Conservation (phyloP, 148 eudicot genomes). For the Chenopodium formosanum region DNA sequence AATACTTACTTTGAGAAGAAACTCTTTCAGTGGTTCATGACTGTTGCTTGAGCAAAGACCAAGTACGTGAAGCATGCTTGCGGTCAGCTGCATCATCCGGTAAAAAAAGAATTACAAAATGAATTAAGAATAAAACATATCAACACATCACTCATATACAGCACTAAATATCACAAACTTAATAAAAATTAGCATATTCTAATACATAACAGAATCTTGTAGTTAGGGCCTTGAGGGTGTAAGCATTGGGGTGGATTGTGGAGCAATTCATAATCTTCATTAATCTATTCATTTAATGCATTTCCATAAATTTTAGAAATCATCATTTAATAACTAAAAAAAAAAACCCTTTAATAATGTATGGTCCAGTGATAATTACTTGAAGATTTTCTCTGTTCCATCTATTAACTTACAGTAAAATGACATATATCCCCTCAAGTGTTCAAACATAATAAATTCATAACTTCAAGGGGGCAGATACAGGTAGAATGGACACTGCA, state of each 20-base stretch:
- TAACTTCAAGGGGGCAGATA: neutral
- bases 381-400: neutral
- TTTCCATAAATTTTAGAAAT: neutral
- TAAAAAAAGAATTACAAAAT: neutral
- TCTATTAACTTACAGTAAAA: neutral
- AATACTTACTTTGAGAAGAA: constrained; percentile 67
- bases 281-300: neutral
- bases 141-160: too few relatives aligned
- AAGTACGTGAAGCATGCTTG: constrained; percentile 87
- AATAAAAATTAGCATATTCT: too few relatives aligned
- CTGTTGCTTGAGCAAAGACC: constrained; percentile 61
- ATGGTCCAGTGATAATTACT: neutral
- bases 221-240: neutral
- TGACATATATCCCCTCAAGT: neutral
- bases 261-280: neutral
- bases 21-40: constrained; percentile 50
- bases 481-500: neutral
- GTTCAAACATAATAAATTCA: neutral
- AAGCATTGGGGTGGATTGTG: neutral
- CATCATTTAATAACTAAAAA: neutral
- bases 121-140: neutral
- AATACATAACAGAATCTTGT: too few relatives aligned
- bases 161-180: too few relatives aligned
- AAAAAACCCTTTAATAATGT: neutral
- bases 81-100: constrained; percentile 65